Conservation (phyloP, 2,329 filamentous ascomycete genomes). For the Podosphaera fusca region DNA sequence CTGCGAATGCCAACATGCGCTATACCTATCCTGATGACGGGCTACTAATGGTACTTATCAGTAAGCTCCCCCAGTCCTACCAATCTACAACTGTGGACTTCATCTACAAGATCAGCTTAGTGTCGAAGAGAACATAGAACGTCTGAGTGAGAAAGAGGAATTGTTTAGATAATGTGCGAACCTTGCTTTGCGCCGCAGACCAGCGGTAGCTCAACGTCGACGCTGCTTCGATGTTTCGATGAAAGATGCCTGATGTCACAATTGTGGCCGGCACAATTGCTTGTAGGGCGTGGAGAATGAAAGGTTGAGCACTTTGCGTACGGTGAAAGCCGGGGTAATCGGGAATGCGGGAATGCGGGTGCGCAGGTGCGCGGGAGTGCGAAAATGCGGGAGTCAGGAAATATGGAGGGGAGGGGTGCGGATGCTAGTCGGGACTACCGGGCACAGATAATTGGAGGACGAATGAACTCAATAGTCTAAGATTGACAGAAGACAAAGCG, state of each 20-base stretch:
- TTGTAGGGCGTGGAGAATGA: no score
- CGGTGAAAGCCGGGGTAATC: no score
- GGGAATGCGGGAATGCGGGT: no score
- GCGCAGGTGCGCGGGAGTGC: no score
- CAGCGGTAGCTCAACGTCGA: neutral
- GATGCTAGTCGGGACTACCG: no score
- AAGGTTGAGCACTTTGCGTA: no score
- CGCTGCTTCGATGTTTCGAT: neutral
- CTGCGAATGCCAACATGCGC: neutral
- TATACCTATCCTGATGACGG: conserved; percentile 1
- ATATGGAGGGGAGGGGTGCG: no score
- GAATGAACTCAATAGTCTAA: no score
- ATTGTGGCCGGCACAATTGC: no score
- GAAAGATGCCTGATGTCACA: neutral
- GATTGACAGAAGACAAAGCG: no score
- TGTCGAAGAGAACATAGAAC: neutral
- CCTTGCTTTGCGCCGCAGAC: neutral
- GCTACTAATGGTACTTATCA: neutral
- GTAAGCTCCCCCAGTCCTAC: neutral
- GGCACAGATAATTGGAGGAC: no score
- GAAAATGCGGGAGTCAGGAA: no score
- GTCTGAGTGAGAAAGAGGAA: neutral
- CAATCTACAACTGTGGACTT: neutral
- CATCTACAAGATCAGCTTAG: neutral
- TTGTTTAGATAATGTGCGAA: neutral